Conservation (phyloP, 805 yeast genomes). For the Candida krabiensis region DNA sequence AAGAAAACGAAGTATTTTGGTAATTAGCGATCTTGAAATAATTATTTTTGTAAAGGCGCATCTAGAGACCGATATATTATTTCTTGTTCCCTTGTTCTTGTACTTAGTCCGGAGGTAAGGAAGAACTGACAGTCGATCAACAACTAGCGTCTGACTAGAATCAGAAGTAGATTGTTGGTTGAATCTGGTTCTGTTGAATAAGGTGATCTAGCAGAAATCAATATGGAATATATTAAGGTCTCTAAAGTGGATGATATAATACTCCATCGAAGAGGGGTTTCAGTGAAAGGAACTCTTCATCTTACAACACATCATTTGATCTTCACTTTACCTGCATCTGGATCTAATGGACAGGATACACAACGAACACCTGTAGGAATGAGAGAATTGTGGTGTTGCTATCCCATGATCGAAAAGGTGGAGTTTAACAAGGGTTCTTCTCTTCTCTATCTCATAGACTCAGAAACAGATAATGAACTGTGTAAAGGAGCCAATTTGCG, state of each 20-base stretch:
- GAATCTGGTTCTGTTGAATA: no score
- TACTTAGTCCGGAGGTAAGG: no score
- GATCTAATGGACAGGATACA: conserved; percentile 6
- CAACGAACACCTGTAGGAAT: conserved; percentile 24
- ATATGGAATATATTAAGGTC: conserved; percentile 58
- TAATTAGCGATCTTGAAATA: no score
- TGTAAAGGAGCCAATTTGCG: conserved; percentile 55
- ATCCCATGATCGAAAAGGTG: conserved; percentile 74
- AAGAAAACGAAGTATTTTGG: no score
- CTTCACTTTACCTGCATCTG: conserved; percentile 40
- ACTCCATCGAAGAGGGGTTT: conserved; percentile 57
- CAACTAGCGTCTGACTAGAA: no score
- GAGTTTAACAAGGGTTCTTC: conserved; percentile 58
- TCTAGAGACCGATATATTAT: no score
- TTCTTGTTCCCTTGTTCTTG: no score
- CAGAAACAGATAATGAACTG: conserved; percentile 16
- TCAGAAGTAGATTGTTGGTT: no score
- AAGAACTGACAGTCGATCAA: no score
- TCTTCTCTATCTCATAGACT: conserved; percentile 21
- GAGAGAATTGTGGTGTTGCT: conserved; percentile 88
- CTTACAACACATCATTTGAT: conserved; percentile 76
- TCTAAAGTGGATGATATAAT: conserved; percentile 48
- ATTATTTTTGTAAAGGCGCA: no score
- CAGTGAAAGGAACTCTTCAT: conserved; percentile 60
- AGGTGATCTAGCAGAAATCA: no score